A percentile compares a stretch with the other conserved stretches of the same genome.
These are phyloP conservation scores for Alternaria tenuissima DNA, from an alignment of 2,329 filamentous ascomycete species.

Conservation along the genomic window DNA sequence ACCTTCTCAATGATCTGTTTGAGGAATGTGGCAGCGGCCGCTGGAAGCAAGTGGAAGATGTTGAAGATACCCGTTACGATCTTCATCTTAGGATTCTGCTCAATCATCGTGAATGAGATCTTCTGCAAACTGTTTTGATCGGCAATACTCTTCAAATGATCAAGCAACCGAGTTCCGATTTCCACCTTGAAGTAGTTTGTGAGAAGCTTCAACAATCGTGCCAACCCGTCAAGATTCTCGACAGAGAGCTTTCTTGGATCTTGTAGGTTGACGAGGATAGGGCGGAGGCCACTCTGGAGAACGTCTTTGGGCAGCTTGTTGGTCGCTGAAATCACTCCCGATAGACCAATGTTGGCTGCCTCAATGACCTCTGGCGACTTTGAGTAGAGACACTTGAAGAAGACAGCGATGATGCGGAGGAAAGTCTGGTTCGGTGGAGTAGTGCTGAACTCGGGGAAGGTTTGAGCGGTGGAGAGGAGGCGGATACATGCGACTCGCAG, in stretches of 20 bases:
- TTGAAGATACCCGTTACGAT: slow-evolving; percentile 94
- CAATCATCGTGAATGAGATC: slow-evolving; percentile 92
- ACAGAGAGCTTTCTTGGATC: slow-evolving; percentile 90
- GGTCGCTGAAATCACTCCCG: slow-evolving; percentile 84
- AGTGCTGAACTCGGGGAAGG: slow-evolving; percentile 88
- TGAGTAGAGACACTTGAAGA: slow-evolving; percentile 97
- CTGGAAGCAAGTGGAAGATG: slow-evolving; percentile 94
- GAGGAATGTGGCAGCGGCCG: slow-evolving; percentile 89
- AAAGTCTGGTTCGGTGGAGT: slow-evolving; percentile 71
- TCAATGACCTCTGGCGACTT: slow-evolving; percentile 92
- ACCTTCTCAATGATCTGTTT: slow-evolving; percentile 88
- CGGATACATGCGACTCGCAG: slow-evolving; percentile 92
- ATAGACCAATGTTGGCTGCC: slow-evolving; percentile 89
- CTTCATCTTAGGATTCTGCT: slow-evolving; percentile 92
- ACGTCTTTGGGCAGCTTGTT: slow-evolving; percentile 95
- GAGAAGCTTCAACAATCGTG: slow-evolving; percentile 84
- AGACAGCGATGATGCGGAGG: slow-evolving; percentile 81
- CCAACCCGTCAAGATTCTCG: slow-evolving; percentile 88
- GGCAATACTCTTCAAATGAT: slow-evolving; percentile 91
- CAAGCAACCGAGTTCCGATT: slow-evolving; percentile 89
- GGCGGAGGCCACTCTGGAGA: slow-evolving; percentile 89
- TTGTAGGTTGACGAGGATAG: slow-evolving; percentile 95
- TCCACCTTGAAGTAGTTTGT: slow-evolving; percentile 99
- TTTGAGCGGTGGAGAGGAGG: slow-evolving; percentile 90
- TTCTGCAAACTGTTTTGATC: slow-evolving; percentile 82